phyloP scores from a whole-genome alignment of 768 basidiomycete genomes.

The Pleurotus eryngii region DNA sequence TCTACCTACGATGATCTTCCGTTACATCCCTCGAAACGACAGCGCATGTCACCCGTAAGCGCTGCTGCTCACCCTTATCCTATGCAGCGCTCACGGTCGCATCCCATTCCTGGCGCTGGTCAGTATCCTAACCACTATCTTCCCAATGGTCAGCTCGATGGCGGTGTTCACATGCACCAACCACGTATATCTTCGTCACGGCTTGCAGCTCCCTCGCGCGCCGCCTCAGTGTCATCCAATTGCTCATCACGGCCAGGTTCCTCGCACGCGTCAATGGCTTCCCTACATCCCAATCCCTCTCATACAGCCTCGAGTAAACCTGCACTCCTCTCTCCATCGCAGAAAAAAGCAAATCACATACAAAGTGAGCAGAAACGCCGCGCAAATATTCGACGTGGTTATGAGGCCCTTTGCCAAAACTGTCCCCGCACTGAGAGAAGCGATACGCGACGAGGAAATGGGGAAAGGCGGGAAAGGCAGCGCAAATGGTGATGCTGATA shows the following conservation, averaged over 20 bases:
- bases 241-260: constrained; percentile 5
- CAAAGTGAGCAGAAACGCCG: constrained; percentile 92
- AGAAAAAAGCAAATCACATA: constrained; percentile 94
- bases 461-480: constrained; percentile 25
- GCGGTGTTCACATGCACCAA: background rate
- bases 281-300: constrained; percentile 12
- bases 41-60: constrained; percentile 5
- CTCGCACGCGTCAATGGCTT: constrained; percentile 9
- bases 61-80: background rate
- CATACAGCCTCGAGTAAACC: constrained; percentile 29
- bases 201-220: background rate
- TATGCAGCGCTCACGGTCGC: constrained; percentile 1
- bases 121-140: constrained; percentile 4
- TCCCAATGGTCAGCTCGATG: background rate
- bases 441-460: constrained; percentile 75
- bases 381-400: constrained; percentile 85
- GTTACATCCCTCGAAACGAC: constrained; percentile 1
- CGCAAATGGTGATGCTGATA: constrained; percentile 15
- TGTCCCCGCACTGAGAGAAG: constrained; percentile 79
- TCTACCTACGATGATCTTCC: constrained; percentile 7
- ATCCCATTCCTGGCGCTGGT: background rate
- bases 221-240: constrained; percentile 3
- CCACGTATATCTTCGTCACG: background rate
- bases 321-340: constrained; percentile 68
- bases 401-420: constrained; percentile 81